These are phyloP conservation scores for Trichoderma semiorbis DNA, from an alignment of 2,329 filamentous ascomycete genomes.

Conservation along the genomic window DNA sequence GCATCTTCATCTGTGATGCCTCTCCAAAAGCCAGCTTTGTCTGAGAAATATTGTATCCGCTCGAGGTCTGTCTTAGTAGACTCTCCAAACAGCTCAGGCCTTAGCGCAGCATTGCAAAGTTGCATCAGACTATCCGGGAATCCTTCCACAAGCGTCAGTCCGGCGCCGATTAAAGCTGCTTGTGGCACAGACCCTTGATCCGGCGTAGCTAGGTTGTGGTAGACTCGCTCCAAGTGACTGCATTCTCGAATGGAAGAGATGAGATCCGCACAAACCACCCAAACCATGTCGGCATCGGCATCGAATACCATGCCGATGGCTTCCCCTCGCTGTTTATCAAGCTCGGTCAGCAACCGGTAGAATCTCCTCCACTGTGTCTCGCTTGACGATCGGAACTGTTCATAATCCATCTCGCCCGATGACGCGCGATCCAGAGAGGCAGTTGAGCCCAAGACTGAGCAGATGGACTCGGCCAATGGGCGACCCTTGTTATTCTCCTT, in stretches of 20 bases:
- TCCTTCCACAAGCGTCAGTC: conserved; percentile 64
- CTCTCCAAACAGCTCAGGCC: conserved; percentile 71
- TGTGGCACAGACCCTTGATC: conserved; percentile 52
- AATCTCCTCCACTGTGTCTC: conserved; percentile 88
- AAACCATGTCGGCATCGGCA: conserved; percentile 65
- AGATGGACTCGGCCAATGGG: conserved; percentile 72
- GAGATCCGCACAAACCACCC: conserved; percentile 80
- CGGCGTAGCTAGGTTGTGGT: conserved; percentile 60
- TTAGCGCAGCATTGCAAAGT: conserved; percentile 63
- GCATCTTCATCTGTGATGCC: conserved; percentile 81
- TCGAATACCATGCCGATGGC: conserved; percentile 77
- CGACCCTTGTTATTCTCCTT: conserved; percentile 44
- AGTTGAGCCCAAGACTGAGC: conserved; percentile 66
- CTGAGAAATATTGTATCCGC: conserved; percentile 74
- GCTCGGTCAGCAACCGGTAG: conserved; percentile 77
- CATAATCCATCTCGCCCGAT: conserved; percentile 68
- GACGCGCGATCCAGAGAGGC: conserved; percentile 60
- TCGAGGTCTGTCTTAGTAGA: conserved; percentile 67
- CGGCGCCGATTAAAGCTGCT: conserved; percentile 65
- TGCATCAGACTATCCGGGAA: conserved; percentile 68
- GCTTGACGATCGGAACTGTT: conserved; percentile 68
- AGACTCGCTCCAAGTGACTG: conserved; percentile 71
- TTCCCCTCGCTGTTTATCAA: conserved; percentile 83
- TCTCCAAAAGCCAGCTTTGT: conserved; percentile 72
- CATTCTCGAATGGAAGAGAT: conserved; percentile 76